Conservation (phyloP, 495 filamentous ascomycete genomes). For the Neurospora terricola region DNA sequence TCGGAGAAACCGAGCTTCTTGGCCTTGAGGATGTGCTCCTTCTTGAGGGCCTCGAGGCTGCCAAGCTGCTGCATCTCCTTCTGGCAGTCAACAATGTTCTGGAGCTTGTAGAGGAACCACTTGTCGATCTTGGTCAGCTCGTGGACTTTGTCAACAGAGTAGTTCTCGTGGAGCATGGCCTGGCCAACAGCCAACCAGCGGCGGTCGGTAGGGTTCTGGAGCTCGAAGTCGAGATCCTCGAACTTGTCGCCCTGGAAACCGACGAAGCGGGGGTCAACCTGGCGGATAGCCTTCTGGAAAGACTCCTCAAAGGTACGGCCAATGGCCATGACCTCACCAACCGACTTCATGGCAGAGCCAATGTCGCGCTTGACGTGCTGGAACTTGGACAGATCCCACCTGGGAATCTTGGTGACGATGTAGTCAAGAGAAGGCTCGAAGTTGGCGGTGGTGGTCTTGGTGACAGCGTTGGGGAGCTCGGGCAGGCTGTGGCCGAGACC, state of each 20-base stretch:
- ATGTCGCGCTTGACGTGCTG: constrained; percentile 97
- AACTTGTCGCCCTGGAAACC: constrained; percentile 95
- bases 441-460: constrained; percentile 96
- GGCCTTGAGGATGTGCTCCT: constrained; percentile 75
- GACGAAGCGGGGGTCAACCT: constrained; percentile 84
- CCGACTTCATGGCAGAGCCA: constrained; percentile 95
- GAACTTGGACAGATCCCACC: constrained; percentile 97
- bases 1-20: constrained; percentile 99
- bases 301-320: constrained; percentile 96
- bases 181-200: constrained; percentile 96
- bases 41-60: constrained; percentile 73
- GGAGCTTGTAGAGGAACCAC: constrained; percentile 96
- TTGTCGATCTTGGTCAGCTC: constrained; percentile 93
- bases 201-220: constrained; percentile 86
- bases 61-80: constrained; percentile 81
- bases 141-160: constrained; percentile 81
- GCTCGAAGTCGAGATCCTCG: constrained; percentile 80
- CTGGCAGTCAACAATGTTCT: constrained; percentile 88
- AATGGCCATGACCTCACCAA: constrained; percentile 98
- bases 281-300: constrained; percentile 96
- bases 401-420: constrained; percentile 94
- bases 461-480: constrained; percentile 93
- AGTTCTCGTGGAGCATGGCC: constrained; percentile 93
- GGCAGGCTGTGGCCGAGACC: constrained; percentile 89
- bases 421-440: constrained; percentile 97